Conservation (phyloP, 768 basidiomycete genomes). For the Boletus subcaerulescens region DNA sequence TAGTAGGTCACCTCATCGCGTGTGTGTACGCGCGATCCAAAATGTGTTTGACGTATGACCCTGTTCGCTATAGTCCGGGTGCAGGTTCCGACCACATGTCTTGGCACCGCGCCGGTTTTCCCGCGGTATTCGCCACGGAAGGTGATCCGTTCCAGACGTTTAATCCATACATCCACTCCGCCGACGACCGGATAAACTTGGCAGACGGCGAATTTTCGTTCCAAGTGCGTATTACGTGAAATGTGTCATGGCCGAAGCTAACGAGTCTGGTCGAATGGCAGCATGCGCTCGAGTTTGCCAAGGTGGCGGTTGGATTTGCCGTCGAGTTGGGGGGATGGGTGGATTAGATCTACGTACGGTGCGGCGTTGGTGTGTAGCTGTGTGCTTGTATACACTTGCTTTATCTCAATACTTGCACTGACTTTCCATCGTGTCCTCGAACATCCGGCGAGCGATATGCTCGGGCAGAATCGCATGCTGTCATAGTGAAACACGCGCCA, state of each 20-base stretch:
- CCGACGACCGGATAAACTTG: conserved; percentile 22
- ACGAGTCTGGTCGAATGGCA: conserved; percentile 16
- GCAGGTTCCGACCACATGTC: conserved; percentile 47
- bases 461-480: no score
- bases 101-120: conserved; percentile 41
- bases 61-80: conserved; percentile 18
- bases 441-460: no score
- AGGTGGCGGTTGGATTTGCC: conserved; percentile 54
- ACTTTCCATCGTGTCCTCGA: no score
- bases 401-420: no score
- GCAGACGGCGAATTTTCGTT: conserved; percentile 41
- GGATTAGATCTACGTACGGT: neutral
- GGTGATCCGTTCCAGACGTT: conserved; percentile 37
- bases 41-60: neutral
- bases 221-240: conserved; percentile 21
- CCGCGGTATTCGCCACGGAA: conserved; percentile 42
- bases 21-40: neutral
- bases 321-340: conserved; percentile 41
- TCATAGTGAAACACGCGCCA: no score
- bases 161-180: conserved; percentile 42
- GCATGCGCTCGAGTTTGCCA: conserved; percentile 61
- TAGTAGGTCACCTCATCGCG: conserved; percentile 26
- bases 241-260: neutral
- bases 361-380: no score
- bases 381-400: no score